Conservation (phyloP, 768 basidiomycete species). For the Auricularia heimuer region DNA sequence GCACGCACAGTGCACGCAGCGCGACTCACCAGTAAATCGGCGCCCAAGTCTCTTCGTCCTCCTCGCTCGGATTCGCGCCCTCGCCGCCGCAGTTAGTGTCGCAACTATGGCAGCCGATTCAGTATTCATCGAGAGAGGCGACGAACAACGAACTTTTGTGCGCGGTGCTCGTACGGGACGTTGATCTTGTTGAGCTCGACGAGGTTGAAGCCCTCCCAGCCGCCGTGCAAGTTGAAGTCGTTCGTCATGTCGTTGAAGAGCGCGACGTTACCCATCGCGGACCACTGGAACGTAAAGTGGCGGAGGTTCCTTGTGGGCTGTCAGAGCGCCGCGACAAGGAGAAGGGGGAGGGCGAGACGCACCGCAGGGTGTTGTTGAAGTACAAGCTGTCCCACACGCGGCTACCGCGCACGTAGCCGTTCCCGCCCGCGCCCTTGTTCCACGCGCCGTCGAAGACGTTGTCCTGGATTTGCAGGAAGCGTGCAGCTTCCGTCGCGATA, state of each 20-base stretch:
- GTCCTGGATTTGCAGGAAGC: background rate
- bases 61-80: background rate
- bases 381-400: background rate
- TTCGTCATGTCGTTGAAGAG: conserved; percentile 1
- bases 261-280: background rate
- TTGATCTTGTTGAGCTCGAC: conserved; percentile 1
- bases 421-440: background rate
- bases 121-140: background rate
- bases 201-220: background rate
- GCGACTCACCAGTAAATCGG: background rate
- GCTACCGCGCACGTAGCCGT: conserved; percentile 1
- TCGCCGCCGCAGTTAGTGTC: background rate
- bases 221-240: conserved; percentile 1
- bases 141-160: background rate
- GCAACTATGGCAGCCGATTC: background rate
- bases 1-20: background rate
- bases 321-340: background rate
- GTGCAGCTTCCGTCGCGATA: background rate
- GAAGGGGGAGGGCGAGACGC: background rate
- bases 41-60: background rate
- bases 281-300: conserved; percentile 3
- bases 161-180: background rate
- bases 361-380: background rate
- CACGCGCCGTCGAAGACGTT: conserved; percentile 1
- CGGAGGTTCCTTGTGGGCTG: background rate